A percentile compares a stretch with the other conserved stretches of the same genome.
phyloP scores from a whole-genome alignment of 148 eudicot species.

The Chenopodium quinoa region DNA sequence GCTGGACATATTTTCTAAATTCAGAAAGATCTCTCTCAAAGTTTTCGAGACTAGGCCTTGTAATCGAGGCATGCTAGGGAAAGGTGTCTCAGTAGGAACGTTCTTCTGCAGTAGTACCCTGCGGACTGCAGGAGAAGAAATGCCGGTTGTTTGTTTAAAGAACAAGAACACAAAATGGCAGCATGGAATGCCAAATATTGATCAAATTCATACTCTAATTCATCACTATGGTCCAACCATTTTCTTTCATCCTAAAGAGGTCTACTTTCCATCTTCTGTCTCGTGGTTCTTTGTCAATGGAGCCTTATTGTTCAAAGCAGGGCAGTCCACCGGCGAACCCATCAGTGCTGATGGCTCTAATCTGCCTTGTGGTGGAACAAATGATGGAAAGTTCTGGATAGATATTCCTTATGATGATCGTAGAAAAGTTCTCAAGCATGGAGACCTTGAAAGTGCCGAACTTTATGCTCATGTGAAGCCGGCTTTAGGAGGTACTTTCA shows the following conservation, averaged over 20 bases:
- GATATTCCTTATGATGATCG: constrained; percentile 60
- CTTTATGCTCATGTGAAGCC: constrained; percentile 92
- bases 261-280: constrained; percentile 84
- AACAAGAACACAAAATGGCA: constrained; percentile 38
- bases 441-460: constrained; percentile 62
- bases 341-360: constrained; percentile 65
- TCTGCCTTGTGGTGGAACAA: constrained; percentile 70
- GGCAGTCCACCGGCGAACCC: constrained; percentile 40
- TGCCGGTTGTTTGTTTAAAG: constrained; percentile 57
- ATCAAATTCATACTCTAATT: constrained; percentile 73
- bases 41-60: constrained; percentile 76
- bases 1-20: constrained; percentile 33
- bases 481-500: constrained; percentile 75
- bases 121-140: constrained; percentile 44
- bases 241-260: constrained; percentile 82
- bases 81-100: constrained; percentile 70
- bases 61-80: constrained; percentile 57
- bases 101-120: constrained; percentile 51
- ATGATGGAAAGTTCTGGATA: constrained; percentile 74
- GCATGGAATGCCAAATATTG: constrained; percentile 66
- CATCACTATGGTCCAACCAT: constrained; percentile 82
- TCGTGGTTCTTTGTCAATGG: constrained; percentile 79
- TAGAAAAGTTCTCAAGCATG: constrained; percentile 51
- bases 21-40: constrained; percentile 37
- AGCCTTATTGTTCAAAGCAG: constrained; percentile 47